These are phyloP conservation scores for Fraxinus velutina DNA, from an alignment of 305 asterid genomes.

Conservation along the genomic window DNA sequence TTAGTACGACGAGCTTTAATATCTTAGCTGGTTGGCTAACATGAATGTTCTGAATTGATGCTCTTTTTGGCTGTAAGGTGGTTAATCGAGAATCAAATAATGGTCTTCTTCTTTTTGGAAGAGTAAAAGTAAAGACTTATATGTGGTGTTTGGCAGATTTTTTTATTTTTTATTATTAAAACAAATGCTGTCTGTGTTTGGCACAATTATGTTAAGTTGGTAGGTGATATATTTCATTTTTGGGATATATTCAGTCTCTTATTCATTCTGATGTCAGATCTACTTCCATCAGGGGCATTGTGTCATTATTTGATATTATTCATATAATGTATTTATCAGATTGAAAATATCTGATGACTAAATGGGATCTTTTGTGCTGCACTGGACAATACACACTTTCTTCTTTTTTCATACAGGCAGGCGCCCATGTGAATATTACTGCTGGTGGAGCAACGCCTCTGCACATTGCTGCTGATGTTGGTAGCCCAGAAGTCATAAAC, in stretches of 20 bases:
- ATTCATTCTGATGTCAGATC: neutral
- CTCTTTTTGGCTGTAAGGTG: neutral
- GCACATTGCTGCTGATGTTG: constrained; percentile 90
- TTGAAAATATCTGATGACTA: neutral
- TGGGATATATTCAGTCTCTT: neutral
- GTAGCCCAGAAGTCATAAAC: constrained; percentile 61
- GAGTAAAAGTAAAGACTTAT: neutral
- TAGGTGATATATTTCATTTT: neutral
- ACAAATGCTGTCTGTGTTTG: neutral
- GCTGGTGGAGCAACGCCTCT: constrained; percentile 94
- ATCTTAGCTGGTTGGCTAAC: neutral
- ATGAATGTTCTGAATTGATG: neutral
- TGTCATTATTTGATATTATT: neutral
- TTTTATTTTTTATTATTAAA: neutral
- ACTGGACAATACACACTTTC: neutral
- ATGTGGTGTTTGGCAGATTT: neutral
- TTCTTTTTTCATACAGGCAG: constrained; percentile 58
- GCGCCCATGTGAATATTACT: constrained; percentile 63
- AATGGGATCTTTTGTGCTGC: neutral
- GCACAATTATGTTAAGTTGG: neutral
- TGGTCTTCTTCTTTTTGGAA: neutral
- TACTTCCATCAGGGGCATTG: neutral
- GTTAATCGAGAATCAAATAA: neutral
- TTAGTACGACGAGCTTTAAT: neutral
- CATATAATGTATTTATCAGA: neutral